Conservation (phyloP, 176 grass and related monocot genomes). For the Zoysia pacifica region DNA sequence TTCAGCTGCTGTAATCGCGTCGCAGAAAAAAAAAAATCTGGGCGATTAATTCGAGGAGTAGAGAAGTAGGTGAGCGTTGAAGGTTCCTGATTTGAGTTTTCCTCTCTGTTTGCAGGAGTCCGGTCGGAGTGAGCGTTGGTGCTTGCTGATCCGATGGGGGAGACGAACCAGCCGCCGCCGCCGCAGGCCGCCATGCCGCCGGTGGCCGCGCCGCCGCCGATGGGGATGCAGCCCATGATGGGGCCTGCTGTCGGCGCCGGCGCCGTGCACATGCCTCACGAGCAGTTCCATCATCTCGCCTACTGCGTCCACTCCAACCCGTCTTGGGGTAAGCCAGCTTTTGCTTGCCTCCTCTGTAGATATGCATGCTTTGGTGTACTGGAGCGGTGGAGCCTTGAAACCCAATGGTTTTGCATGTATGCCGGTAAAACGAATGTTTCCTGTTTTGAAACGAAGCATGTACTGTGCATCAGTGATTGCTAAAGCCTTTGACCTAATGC, state of each 20-base stretch:
- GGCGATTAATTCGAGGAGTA: slow-evolving; percentile 23
- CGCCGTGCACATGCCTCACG: slow-evolving; percentile 53
- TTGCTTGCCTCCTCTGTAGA: slow-evolving; percentile 3
- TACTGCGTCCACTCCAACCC: slow-evolving; percentile 98
- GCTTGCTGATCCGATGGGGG: slow-evolving; percentile 44
- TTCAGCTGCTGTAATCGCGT: neutral
- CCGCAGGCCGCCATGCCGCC: slow-evolving; percentile 2
- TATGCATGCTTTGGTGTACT: neutral
- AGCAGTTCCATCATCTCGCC: slow-evolving; percentile 78
- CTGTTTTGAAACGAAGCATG: neutral
- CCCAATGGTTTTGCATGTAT: slow-evolving; percentile 6
- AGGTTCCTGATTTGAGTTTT: slow-evolving; percentile 29
- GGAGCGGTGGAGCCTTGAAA: neutral
- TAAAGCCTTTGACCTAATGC: neutral
- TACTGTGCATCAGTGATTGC: neutral
- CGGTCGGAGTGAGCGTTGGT: slow-evolving; percentile 10
- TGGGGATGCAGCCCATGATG: slow-evolving; percentile 37
- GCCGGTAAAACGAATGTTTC: neutral
- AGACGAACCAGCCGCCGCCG: slow-evolving; percentile 47
- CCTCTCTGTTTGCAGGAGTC: slow-evolving; percentile 20
- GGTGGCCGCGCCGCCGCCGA: slow-evolving; percentile 37
- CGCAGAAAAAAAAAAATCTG: slow-evolving; percentile 9
- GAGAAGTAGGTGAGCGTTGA: neutral
- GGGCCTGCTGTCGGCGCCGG: slow-evolving; percentile 38
- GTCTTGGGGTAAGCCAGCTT: slow-evolving; percentile 65